Evolutionary conservation across 306 rosid genomes (phyloP).

Genomic region (Cicer judaicum): DNA sequence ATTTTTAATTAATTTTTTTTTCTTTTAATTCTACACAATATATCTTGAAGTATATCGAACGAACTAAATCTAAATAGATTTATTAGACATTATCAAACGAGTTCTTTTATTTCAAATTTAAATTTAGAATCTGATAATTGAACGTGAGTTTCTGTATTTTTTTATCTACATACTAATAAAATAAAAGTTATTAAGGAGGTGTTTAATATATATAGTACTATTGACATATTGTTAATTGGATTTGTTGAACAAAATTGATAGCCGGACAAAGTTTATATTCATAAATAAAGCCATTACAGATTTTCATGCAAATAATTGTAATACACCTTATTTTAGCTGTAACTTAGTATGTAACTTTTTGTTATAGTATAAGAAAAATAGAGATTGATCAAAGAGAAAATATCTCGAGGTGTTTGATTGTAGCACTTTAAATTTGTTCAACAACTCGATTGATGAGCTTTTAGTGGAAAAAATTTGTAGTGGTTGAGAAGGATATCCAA

Average conservation of each 20-base stretch:
- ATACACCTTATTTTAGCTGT: background rate
- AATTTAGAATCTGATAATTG: no score
- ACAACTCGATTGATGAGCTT: constrained; percentile 34
- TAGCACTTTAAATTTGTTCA: constrained; percentile 27
- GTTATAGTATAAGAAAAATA: no score
- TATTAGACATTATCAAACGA: no score
- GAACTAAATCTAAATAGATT: no score
- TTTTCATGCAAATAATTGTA: background rate
- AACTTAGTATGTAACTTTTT: background rate
- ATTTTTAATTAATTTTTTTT: no score
- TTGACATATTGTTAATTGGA: background rate
- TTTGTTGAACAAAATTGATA: background rate
- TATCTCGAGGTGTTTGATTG: constrained; percentile 3
- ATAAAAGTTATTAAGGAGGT: no score
- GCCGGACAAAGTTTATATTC: background rate
- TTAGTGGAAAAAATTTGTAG: constrained; percentile 26
- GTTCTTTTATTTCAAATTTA: no score
- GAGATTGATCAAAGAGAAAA: constrained; percentile 3
- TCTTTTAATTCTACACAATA: no score
- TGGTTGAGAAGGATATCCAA: constrained; percentile 39
- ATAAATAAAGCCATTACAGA: background rate
- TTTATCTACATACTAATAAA: no score
- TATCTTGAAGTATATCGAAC: no score
- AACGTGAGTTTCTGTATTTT: no score
- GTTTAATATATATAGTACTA: no score